Base-by-base conservation (phyloP, 2,329 filamentous ascomycete genomes). In the Fusarium coffeatum region DNA sequence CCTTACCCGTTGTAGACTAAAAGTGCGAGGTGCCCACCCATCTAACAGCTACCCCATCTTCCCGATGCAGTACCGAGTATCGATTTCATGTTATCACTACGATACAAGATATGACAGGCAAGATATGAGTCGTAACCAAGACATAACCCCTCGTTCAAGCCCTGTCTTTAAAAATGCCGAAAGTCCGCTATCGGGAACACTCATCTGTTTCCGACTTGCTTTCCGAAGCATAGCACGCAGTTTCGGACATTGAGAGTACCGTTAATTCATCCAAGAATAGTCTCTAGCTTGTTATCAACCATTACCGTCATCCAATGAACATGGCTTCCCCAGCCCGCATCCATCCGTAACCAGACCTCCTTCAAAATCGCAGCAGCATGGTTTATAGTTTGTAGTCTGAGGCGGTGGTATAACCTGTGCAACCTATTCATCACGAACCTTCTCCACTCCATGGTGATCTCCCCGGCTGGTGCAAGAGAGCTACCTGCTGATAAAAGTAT, bases 1-100 rank as follows among this genome's bases (percentile, higher is more conserved):
- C 48, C 28, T 40, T 59, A 41, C 57, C 51, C 3, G 22, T 57
- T 59, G 23, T 27, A 57, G 57, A 46, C 32, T 56, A 59, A 57
- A 41, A 59, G 51, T 57, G 57, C 57, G 57, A 59, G 8, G 18
- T 22, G 16, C 30, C 30, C 51, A 30, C 57, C 23, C 22, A 43
- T 23, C 11, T 43, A 15, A 23, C 16, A 43, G 5, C 22, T 43
- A 23, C 22, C 41, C 41, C 41, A 22, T 16, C 22, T 43, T 43
- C 25, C 22, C 22, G 34, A 37, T 37, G 6, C 34, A 1, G 9
- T 43, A 25, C 22, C 41, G 20, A 22, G 15, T 23, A 10, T 43
- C 13, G 23, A 11, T 23, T 16, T 9, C 22, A 23, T 8, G 41
- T 11, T 11, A 43, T 23, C 13, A 25, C 15, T 25, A 1, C 4